Base-by-base conservation (phyloP, 805 yeast species). In the Torulaspora delbrueckii region DNA sequence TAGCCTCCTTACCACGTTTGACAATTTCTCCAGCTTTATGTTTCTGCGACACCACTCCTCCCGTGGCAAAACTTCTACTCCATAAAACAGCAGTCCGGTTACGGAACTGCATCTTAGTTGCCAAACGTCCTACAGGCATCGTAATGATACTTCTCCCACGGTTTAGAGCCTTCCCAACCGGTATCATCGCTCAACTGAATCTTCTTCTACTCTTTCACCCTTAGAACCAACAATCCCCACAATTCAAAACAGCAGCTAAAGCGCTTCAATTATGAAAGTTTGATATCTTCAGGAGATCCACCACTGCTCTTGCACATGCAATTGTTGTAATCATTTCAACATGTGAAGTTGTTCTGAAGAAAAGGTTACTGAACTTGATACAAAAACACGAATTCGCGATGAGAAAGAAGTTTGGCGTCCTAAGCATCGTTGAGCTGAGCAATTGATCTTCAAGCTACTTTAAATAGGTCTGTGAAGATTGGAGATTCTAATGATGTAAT, bases 71-170 rank as follows among this genome's bases (percentile, higher is more conserved):
- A 19, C 50, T 50, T 42, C 54, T 51, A 22, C 52, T 52, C 54
- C 57, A 56, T 16, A 58, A 43, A n/a, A 43, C 32, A 5, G 61
- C 51, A 8, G 66, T 62, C 33, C 60, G 55, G 27, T 60, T 58
- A 18, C 59, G 52, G 23, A 60, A 42, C 37, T 56, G 60, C 38
- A 56, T 46, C 33, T 54, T 50, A 8, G 57, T 40, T 2, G 54
- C 51, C 13, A 58, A 23, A 10, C 53, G 45, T 6, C 46, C 46
- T 27, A 55, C 52, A 5, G 55, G 59, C 41, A 52, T 47, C 22
- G 44, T 47, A 14, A 58, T 37, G 12, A 52, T 46, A 7, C 50
- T 47, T 19, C 47, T 51, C 2, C 61, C 57, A 12, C 56, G 59
- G 12, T 43, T 40, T 14, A 58, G 33, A 6, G 53, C 58, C 13